Evolutionary conservation across 768 basidiomycete species (phyloP).

Genomic region (Kwoniella mangroviensis): DNA sequence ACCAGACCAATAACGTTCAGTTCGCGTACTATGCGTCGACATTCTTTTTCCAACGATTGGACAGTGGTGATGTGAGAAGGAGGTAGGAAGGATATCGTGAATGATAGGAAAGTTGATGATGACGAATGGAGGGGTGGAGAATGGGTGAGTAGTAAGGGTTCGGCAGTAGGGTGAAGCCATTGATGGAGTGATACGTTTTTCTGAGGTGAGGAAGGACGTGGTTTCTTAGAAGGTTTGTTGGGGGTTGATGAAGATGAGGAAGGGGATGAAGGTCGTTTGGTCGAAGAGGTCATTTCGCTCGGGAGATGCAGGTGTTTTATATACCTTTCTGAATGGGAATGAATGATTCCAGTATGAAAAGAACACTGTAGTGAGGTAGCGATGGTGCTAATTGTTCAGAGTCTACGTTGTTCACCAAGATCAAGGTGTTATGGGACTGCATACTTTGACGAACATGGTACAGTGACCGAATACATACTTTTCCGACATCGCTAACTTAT

Average conservation of each 20-base stretch:
- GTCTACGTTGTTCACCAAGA: neutral
- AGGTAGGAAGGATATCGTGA: slow-evolving; percentile 39
- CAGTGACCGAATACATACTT: neutral
- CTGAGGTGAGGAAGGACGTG: neutral
- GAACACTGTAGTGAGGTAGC: no score
- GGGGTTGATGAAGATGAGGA: neutral
- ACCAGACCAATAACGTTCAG: slow-evolving; percentile 38
- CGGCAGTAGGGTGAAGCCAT: slow-evolving; percentile 46
- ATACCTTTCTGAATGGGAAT: no score
- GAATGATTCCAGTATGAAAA: no score
- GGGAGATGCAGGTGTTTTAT: neutral
- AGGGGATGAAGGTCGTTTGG: slow-evolving; percentile 8
- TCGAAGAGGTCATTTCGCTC: neutral
- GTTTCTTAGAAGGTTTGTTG: neutral
- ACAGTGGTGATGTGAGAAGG: slow-evolving; percentile 33
- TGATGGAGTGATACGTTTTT: slow-evolving; percentile 31
- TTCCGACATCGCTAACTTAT: neutral
- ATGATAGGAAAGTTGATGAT: slow-evolving; percentile 49
- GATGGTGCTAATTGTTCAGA: neutral
- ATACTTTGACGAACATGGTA: neutral
- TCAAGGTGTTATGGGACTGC: neutral
- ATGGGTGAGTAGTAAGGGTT: slow-evolving; percentile 33
- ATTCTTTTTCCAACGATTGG: slow-evolving; percentile 38
- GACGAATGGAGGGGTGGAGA: slow-evolving; percentile 45
- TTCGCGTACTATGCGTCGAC: slow-evolving; percentile 40